Conservation (phyloP, 768 basidiomycete species). For the Dictyophora rubrovolvata region DNA sequence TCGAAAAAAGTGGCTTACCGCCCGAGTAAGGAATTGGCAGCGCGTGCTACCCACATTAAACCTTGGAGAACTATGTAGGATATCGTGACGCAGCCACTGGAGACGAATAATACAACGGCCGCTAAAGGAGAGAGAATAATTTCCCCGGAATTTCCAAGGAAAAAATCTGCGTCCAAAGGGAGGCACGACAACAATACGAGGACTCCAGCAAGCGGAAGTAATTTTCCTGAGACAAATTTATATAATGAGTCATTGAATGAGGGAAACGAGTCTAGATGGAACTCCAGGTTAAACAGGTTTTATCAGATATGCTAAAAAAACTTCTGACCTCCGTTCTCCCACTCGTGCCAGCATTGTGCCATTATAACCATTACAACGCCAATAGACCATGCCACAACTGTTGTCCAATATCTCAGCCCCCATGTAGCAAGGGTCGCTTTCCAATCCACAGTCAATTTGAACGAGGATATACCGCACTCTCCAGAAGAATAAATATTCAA, state of each 20-base stretch:
- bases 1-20: constrained; percentile 12
- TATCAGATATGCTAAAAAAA: background rate
- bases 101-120: constrained; percentile 44
- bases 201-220: constrained; percentile 25
- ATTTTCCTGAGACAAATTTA: constrained; percentile 31
- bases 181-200: constrained; percentile 41
- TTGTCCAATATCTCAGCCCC: constrained; percentile 65
- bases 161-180: constrained; percentile 44
- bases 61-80: constrained; percentile 44
- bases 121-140: constrained; percentile 40
- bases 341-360: constrained; percentile 37
- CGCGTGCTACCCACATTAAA: constrained; percentile 38
- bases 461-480: constrained; percentile 34
- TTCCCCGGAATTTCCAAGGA: constrained; percentile 52
- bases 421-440: constrained; percentile 58
- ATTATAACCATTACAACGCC: constrained; percentile 56
- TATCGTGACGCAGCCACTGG: constrained; percentile 53
- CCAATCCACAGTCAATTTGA: constrained; percentile 61
- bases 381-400: constrained; percentile 61
- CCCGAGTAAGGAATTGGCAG: constrained; percentile 15
- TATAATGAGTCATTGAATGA: constrained; percentile 39
- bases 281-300: background rate
- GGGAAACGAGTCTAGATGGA: constrained; percentile 31
- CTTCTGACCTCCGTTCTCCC: constrained; percentile 21
- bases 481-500: constrained; percentile 53